These are phyloP conservation scores for Erysimum pusillum DNA, from an alignment of 441 rosid genomes.

Conservation along the genomic window DNA sequence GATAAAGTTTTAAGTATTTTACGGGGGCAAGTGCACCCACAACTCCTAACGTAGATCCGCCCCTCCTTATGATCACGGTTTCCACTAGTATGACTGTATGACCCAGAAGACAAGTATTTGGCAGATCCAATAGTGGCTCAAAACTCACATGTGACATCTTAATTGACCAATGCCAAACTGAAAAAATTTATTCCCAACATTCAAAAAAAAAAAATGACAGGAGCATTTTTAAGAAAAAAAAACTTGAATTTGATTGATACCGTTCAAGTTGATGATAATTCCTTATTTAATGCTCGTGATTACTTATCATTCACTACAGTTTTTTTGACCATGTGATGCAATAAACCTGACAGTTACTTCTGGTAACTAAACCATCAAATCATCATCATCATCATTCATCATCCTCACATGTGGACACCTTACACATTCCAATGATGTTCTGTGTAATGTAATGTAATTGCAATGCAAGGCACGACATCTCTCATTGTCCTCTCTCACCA, in stretches of 20 bases:
- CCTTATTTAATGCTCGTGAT: neutral
- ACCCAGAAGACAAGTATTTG: too few relatives aligned
- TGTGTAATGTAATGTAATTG: conserved; percentile 26
- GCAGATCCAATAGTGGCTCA: too few relatives aligned
- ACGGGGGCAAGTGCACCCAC: too few relatives aligned
- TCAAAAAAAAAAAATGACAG: too few relatives aligned
- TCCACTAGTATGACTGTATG: too few relatives aligned
- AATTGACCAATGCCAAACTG: too few relatives aligned
- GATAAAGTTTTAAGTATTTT: too few relatives aligned
- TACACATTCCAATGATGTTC: conserved; percentile 27
- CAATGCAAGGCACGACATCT: conserved; percentile 45
- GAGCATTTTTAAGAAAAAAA: too few relatives aligned
- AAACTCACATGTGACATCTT: too few relatives aligned
- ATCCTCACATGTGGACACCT: conserved; percentile 40
- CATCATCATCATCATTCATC: conserved; percentile 28
- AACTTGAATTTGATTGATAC: neutral
- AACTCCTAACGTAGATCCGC: too few relatives aligned
- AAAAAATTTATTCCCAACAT: too few relatives aligned
- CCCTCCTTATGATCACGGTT: too few relatives aligned
- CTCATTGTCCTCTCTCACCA: conserved; percentile 23
- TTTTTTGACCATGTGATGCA: conserved; percentile 24
- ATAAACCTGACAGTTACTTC: conserved; percentile 36
- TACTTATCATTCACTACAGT: neutral
- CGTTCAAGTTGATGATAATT: neutral
- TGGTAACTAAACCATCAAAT: conserved; percentile 37